Evolutionary conservation across 2,329 filamentous ascomycete species (phyloP).

Genomic region (Neodidymelliopsis sp.): DNA sequence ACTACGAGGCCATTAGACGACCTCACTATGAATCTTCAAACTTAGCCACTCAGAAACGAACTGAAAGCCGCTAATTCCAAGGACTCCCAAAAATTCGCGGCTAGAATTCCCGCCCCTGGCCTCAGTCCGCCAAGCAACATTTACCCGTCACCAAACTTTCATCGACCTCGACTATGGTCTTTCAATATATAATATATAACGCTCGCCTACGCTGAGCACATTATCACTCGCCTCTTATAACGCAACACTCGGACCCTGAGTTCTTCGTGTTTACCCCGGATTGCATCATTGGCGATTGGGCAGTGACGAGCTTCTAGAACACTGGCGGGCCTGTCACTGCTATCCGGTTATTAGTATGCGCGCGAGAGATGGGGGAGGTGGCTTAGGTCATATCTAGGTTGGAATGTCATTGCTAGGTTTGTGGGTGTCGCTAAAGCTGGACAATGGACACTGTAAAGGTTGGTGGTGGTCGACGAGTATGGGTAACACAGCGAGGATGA

Average conservation of each 20-base stretch:
- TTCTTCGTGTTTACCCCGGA: constrained; percentile 3
- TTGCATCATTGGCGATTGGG: too few species aligned
- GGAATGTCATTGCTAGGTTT: background rate
- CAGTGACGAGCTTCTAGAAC: too few species aligned
- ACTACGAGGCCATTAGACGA: too few species aligned
- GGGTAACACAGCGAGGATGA: background rate
- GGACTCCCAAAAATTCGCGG: too few species aligned
- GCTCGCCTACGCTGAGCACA: background rate
- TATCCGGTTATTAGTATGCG: background rate
- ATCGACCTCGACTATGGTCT: constrained; percentile 25
- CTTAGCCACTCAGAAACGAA: too few species aligned
- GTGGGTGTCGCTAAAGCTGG: background rate
- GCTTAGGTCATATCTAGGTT: background rate
- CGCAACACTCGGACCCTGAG: background rate
- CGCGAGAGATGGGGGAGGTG: background rate
- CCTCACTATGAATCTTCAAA: too few species aligned
- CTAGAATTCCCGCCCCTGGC: constrained; percentile 7
- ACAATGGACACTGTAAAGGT: background rate
- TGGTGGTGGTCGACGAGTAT: background rate
- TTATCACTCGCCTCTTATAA: background rate
- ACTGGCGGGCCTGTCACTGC: constrained; percentile 3
- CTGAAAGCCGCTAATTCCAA: too few species aligned
- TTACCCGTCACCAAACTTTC: constrained; percentile 8
- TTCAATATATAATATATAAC: constrained; percentile 29
- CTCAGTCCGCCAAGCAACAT: constrained; percentile 10